A percentile compares a stretch with the other conserved stretches of the same genome.
These are phyloP conservation scores for Cyclostephanos tholiformis DNA, from an alignment of 108 stramenopile genomes.

Conservation along the genomic window DNA sequence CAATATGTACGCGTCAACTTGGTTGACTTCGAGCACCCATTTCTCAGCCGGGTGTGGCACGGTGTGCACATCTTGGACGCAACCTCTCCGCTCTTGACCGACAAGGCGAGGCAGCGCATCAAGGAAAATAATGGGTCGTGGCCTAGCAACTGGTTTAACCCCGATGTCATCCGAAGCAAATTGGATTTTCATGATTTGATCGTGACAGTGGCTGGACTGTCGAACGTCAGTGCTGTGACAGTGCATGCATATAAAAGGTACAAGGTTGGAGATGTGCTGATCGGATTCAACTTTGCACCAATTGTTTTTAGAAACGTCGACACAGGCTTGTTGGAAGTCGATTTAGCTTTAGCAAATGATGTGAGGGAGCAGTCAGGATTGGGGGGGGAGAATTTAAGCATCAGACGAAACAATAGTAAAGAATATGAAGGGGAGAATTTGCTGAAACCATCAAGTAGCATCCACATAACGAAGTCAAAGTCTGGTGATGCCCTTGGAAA, in stretches of 20 bases:
- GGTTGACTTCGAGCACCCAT: slow-evolving; percentile 49
- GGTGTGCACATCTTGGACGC: slow-evolving; percentile 40
- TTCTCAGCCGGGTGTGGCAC: slow-evolving; percentile 44
- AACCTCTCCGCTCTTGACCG: slow-evolving; percentile 36
- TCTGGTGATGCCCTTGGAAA: background rate
- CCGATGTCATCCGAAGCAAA: slow-evolving; percentile 27
- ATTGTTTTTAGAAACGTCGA: slow-evolving; percentile 26
- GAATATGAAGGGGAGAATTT: background rate
- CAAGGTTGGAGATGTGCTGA: slow-evolving; percentile 34
- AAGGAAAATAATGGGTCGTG: slow-evolving; percentile 31
- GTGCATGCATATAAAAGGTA: slow-evolving; percentile 43
- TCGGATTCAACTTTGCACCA: slow-evolving; percentile 45
- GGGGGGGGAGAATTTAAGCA: slow-evolving; percentile 26
- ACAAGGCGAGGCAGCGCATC: slow-evolving; percentile 29
- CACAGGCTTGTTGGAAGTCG: slow-evolving; percentile 27
- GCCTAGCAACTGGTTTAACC: slow-evolving; percentile 36
- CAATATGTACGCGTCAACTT: slow-evolving; percentile 48
- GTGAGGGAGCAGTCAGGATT: slow-evolving; percentile 39
- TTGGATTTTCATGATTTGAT: slow-evolving; percentile 40
- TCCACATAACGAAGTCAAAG: background rate
- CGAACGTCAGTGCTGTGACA: slow-evolving; percentile 36
- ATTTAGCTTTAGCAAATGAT: slow-evolving; percentile 31
- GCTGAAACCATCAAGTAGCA: background rate
- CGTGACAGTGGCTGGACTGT: slow-evolving; percentile 32
- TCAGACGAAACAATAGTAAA: background rate